Evolutionary conservation across 2,329 filamentous ascomycete genomes (phyloP).

Genomic region (Colletotrichum spinosum): DNA sequence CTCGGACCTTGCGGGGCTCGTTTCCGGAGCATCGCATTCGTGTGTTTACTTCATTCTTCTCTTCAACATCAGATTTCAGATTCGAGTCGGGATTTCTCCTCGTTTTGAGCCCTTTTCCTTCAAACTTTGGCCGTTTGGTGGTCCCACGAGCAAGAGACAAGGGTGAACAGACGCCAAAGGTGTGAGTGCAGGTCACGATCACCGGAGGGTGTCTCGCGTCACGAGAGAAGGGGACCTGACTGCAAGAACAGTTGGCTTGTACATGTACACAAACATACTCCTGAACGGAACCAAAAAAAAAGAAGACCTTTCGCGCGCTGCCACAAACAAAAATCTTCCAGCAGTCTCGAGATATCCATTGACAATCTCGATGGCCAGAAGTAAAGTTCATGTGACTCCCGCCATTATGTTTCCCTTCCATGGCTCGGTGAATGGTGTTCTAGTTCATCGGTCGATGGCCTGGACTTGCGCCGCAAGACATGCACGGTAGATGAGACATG

Average conservation of each 20-base stretch:
- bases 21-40: conserved; percentile 44
- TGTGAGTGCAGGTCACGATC: conserved; percentile 36
- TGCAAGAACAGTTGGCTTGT: not conserved
- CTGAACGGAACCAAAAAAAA: conserved; percentile 16
- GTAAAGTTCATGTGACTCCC: not conserved
- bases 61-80: conserved; percentile 1
- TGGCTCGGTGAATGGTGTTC: conserved; percentile 13
- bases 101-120: conserved; percentile 39
- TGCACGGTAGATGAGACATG: conserved; percentile 1
- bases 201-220: conserved; percentile 1
- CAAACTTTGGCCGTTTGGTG: conserved; percentile 32
- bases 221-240: too few relatives aligned
- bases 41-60: conserved; percentile 50
- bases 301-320: conserved; percentile 23
- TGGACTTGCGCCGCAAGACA: conserved; percentile 7
- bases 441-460: conserved; percentile 25
- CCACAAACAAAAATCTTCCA: not conserved
- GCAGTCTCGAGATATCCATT: not conserved
- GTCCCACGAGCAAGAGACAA: conserved; percentile 11
- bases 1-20: conserved; percentile 40
- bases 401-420: conserved; percentile 7
- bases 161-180: conserved; percentile 2
- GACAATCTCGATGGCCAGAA: not conserved
- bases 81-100: conserved; percentile 36
- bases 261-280: conserved; percentile 26